phyloP scores from a whole-genome alignment of 2,329 filamentous ascomycete species.

The Ophiostoma montium region DNA sequence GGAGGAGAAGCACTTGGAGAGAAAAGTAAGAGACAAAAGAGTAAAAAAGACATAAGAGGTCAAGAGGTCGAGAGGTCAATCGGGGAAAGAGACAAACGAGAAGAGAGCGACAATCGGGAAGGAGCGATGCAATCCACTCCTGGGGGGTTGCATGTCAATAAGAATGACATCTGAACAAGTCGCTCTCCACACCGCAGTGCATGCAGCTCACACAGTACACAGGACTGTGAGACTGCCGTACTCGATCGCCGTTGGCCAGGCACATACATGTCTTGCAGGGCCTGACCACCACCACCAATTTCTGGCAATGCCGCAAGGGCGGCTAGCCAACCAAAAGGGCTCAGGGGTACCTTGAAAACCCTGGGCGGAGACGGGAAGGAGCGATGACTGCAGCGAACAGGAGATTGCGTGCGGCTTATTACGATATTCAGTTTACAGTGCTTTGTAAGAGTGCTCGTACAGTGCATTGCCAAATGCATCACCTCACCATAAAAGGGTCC shows the following conservation, averaged over 20 bases:
- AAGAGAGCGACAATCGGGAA: too few relatives aligned
- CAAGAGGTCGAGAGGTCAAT: background rate
- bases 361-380: background rate
- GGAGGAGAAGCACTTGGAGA: too few relatives aligned
- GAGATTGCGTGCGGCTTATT: background rate
- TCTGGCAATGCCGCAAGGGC: constrained; percentile 7
- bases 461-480: too few relatives aligned
- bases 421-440: background rate
- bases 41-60: background rate
- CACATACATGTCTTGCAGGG: constrained; percentile 2
- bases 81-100: background rate
- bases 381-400: background rate
- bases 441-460: too few relatives aligned
- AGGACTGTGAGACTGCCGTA: background rate
- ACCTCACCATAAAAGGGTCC: too few relatives aligned
- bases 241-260: constrained; percentile 6
- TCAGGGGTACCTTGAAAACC: background rate
- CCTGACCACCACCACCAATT: background rate
- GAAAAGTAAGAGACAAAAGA: background rate
- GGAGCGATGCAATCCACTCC: background rate
- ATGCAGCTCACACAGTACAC: background rate
- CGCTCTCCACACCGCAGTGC: too few relatives aligned
- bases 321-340: constrained; percentile 12
- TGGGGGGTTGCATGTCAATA: too few relatives aligned
- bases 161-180: too few relatives aligned